Evolutionary conservation across 345 rosid genomes (phyloP).

Genomic region (Hevea brasiliensis): DNA sequence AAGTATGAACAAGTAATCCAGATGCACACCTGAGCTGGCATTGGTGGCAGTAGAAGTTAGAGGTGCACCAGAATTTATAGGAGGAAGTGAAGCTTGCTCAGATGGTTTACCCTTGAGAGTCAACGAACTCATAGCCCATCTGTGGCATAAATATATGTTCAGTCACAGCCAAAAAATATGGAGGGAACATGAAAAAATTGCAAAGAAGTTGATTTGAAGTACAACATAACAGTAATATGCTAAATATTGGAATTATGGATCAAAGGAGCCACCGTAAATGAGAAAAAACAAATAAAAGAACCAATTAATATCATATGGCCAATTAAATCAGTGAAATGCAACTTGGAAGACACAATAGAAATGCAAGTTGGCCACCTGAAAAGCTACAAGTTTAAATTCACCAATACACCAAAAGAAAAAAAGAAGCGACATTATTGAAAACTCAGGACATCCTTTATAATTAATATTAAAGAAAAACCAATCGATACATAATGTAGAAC

Average conservation of each 20-base stretch:
- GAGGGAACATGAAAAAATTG: background rate
- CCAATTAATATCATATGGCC: background rate
- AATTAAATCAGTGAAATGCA: background rate
- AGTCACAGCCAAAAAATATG: background rate
- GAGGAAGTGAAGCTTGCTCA: slow-evolving; percentile 70
- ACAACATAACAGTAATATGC: background rate
- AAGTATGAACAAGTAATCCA: no score
- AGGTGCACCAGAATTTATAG: slow-evolving; percentile 50
- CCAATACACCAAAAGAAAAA: background rate
- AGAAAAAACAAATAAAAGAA: background rate
- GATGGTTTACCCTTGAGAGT: slow-evolving; percentile 89
- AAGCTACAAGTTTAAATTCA: background rate
- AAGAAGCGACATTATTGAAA: background rate
- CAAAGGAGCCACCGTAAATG: background rate
- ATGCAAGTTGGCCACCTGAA: background rate
- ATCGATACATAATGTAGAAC: no score
- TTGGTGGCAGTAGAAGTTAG: slow-evolving; percentile 51
- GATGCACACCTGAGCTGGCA: slow-evolving; percentile 62
- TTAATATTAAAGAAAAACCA: background rate
- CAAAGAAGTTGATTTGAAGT: background rate
- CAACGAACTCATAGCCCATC: slow-evolving; percentile 99
- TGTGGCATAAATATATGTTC: slow-evolving; percentile 25
- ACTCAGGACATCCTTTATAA: background rate
- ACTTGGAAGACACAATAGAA: background rate
- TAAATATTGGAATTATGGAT: background rate